phyloP scores from a whole-genome alignment of 352 stramenopile species.

The Globisporangium cederbergense region DNA sequence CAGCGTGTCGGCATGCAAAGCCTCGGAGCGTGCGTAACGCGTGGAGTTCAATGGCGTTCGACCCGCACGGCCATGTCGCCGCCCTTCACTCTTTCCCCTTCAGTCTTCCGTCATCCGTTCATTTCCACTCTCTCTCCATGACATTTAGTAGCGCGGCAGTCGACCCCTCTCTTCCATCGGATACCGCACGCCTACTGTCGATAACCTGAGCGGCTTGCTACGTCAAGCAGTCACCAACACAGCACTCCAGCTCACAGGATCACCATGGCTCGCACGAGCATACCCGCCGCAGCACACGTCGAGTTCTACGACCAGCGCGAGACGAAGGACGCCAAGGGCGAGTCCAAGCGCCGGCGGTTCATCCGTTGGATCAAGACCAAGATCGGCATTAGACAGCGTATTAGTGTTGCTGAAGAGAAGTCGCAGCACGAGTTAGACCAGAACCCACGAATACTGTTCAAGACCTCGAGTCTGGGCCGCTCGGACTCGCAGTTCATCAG shows the following conservation, averaged over 20 bases:
- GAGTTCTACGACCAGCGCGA: slow-evolving; percentile 39
- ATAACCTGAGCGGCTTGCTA: no score
- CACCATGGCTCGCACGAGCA: slow-evolving; percentile 14
- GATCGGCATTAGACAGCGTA: slow-evolving; percentile 32
- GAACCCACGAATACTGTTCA: background rate
- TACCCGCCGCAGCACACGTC: background rate
- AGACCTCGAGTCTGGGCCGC: background rate
- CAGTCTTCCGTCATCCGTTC: no score
- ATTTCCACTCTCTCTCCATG: background rate
- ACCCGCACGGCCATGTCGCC: no score
- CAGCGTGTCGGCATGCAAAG: no score
- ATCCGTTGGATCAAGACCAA: slow-evolving; percentile 61
- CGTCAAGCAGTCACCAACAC: background rate
- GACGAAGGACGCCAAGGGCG: slow-evolving; percentile 31
- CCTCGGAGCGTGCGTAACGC: no score
- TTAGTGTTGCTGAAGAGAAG: slow-evolving; percentile 19
- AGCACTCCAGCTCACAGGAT: background rate
- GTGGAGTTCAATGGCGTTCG: no score
- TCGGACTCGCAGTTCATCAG: slow-evolving; percentile 4
- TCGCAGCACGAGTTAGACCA: background rate
- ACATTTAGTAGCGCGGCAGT: background rate
- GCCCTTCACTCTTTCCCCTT: no score
- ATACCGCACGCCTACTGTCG: background rate
- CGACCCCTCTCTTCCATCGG: background rate
- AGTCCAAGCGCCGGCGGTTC: slow-evolving; percentile 54